These are phyloP conservation scores for Boletus mariae DNA, from an alignment of 1,284 basidiomycete species.

Conservation along the genomic window DNA sequence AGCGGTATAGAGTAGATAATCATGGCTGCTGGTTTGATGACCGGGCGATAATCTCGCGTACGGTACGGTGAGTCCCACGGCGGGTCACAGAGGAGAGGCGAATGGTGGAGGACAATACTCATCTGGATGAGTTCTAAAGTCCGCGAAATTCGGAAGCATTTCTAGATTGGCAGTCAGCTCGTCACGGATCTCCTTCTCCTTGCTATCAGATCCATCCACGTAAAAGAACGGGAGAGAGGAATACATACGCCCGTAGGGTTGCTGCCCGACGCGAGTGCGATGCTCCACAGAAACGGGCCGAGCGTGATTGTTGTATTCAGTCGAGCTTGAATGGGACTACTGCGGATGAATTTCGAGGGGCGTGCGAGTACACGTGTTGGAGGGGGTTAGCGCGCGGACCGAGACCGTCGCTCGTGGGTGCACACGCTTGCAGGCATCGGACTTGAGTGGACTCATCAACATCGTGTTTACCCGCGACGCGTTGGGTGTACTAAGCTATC, in stretches of 20 bases:
- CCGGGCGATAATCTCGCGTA: slow-evolving; percentile 12
- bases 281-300: slow-evolving; percentile 18
- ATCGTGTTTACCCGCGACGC: neutral
- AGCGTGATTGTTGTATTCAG: slow-evolving; percentile 9
- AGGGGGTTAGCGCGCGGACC: slow-evolving; percentile 31
- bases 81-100: slow-evolving; percentile 4
- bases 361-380: slow-evolving; percentile 35
- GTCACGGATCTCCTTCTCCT: slow-evolving; percentile 8
- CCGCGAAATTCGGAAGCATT: slow-evolving; percentile 31
- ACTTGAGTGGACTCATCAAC: neutral
- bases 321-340: slow-evolving; percentile 19
- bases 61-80: slow-evolving; percentile 10
- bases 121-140: slow-evolving; percentile 14
- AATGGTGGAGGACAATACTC: neutral
- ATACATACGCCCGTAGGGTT: slow-evolving; percentile 5
- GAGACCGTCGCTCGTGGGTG: slow-evolving; percentile 5
- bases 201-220: slow-evolving; percentile 10
- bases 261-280: slow-evolving; percentile 8
- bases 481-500: neutral
- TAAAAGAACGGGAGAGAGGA: slow-evolving; percentile 16
- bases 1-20: slow-evolving; percentile 8
- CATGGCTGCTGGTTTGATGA: slow-evolving; percentile 9
- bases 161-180: neutral
- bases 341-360: slow-evolving; percentile 28
- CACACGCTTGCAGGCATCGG: neutral